Evolutionary conservation across 306 rosid genomes (phyloP), one percentile per base, ranked within the genome.

Genomic region (Acacia crassicarpa): DNA sequence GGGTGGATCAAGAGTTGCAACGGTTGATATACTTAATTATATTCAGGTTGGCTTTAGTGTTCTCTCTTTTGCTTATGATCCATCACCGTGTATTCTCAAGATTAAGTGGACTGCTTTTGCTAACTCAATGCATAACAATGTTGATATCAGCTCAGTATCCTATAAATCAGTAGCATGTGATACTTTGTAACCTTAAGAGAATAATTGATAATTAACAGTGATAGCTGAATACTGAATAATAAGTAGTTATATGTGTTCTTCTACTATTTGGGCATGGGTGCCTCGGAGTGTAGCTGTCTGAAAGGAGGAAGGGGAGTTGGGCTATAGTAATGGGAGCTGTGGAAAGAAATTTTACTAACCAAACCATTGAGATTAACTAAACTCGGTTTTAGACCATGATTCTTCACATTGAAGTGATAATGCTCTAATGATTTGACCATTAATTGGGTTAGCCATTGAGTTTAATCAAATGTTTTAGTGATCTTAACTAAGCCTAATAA

Each of bases 1-100:
- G 75, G 91, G 86, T 73, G 97, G 91, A 81, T 89, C 97, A 43
- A 87, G 93, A 78, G 91, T 92, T 76, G 72, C 87, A 48, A 84
- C 93, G 16, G 72, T 76, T 66, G 95, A 92, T 82, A 70, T 92
- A 77, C 78, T 92, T 45, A 88, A 80, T 83, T 89, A 91, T 81
- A 75, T 92, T 77, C 93, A 90, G 91, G 97, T 91, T 56, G 56
- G 73, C 41, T 83, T 63, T 30, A 35, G 2, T 40, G 67, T 78
- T 84, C 41, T 43, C 49, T 33, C 63, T 35, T 49, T 80, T 78
- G 6, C 13, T 5, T 87, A 30, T 71, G 33, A 56, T 85, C 22
- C 78, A 54, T 20, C 62, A 17, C 27, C 7, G 2, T 54, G 58
- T 17, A 19, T 54, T 73, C 70, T 61, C 33, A 74, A 19, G 20